Base-by-base conservation (phyloP, 768 basidiomycete genomes). In the Clavulina sp. region DNA sequence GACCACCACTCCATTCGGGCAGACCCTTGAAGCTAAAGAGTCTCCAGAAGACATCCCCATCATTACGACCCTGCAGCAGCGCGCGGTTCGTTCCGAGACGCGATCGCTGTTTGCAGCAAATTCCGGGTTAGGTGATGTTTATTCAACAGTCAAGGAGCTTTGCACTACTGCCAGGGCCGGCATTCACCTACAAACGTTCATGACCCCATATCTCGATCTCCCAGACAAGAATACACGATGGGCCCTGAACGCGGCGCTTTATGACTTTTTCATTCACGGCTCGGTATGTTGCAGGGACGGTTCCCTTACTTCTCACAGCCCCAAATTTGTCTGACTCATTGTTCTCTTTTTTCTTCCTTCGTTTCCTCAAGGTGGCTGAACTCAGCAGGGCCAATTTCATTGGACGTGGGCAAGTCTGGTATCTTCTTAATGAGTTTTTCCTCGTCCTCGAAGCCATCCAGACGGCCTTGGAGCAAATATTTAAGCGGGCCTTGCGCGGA, bases 201-300 rank as follows among this genome's bases (percentile, higher is more conserved):
- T 74, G 0, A 76, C 80, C 16, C 81, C 82, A 3, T 73, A 76
- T 1, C 59, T 81, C 58, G 18, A 34, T 18, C 13, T 41, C 18
- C 33, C 28, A n/a, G 13, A 5, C 36, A 18, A 3, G 32, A 47
- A 41, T n/a, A 28, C 59, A 32, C 28, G 55, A 4, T 63, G 63
- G 41, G 64, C 63, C 5, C 66, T 81, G 41, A 82, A 83, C 54
- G 80, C 77, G 0, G 81, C 81, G 57, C 61, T 83, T 16, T 64
- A 74, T 41, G 82, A 84, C 58, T 84, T 81, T 63, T 81, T 73
- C 59, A 70, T 60, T 0, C 82, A 84, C 52, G 82, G 81, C 0
- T 77, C 78, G 58, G 53, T 54, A 19, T n/a, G 52, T 30, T 9
- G 18, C 29, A 16, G 24, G 29, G 32, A 38, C 38, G 2, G 5